Percentiles rank a stretch among this genome's conserved stretches.
These are phyloP conservation scores for Truncatella angustata DNA, from an alignment of 2,329 filamentous ascomycete species.

Conservation along the genomic window DNA sequence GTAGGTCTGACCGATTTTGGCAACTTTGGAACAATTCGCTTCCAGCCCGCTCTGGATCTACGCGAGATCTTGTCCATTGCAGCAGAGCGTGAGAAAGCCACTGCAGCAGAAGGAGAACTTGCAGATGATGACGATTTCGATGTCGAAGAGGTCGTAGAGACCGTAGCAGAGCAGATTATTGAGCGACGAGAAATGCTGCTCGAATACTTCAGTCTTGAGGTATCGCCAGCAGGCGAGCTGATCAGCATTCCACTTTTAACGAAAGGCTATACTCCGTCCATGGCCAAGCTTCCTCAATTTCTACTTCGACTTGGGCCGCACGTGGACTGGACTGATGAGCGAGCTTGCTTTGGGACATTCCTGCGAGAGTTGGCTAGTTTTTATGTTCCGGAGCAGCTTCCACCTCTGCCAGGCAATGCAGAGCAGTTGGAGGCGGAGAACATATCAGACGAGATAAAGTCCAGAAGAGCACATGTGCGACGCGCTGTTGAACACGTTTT, in stretches of 20 bases:
- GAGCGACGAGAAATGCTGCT: conserved; percentile 79
- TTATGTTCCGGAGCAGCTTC: conserved; percentile 85
- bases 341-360: conserved; percentile 80
- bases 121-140: conserved; percentile 58
- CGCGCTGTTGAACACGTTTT: conserved; percentile 79
- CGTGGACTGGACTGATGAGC: conserved; percentile 83
- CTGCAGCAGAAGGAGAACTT: conserved; percentile 22
- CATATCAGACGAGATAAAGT: conserved; percentile 49
- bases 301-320: conserved; percentile 83
- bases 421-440: conserved; percentile 34
- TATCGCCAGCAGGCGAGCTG: conserved; percentile 75
- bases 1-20: conserved; percentile 91
- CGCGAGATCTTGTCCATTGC: conserved; percentile 70
- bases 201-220: conserved; percentile 88
- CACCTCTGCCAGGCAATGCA: conserved; percentile 36
- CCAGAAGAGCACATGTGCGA: conserved; percentile 67
- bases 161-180: conserved; percentile 67
- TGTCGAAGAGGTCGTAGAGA: conserved; percentile 62
- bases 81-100: conserved; percentile 66
- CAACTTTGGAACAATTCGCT: conserved; percentile 84
- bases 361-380: conserved; percentile 84
- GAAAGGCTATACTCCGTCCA: conserved; percentile 82
- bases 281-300: conserved; percentile 87
- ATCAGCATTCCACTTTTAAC: conserved; percentile 78
- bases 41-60: conserved; percentile 73